A percentile compares a stretch with the other conserved stretches of the same genome.
phyloP scores from a whole-genome alignment of 352 stramenopile genomes.

The Globisporangium lucens region DNA sequence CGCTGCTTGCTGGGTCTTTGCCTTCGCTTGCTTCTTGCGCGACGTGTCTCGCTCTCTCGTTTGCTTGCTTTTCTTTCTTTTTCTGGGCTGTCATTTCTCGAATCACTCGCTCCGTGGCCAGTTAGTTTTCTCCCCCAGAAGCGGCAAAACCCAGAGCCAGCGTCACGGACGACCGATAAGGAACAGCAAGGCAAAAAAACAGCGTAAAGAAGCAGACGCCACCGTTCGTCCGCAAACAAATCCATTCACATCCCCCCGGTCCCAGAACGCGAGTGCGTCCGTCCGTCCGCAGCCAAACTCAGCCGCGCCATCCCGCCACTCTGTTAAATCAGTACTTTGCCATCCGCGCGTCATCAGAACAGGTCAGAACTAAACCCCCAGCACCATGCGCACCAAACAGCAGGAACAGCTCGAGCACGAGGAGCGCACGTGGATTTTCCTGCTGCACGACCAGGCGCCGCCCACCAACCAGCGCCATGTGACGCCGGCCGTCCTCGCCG shows the following conservation, averaged over 20 bases:
- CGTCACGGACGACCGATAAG: neutral
- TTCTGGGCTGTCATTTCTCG: slow-evolving; percentile 12
- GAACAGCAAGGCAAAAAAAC: neutral
- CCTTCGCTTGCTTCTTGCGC: neutral
- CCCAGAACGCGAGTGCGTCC: no score
- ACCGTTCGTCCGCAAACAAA: neutral
- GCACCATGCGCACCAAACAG: slow-evolving; percentile 21
- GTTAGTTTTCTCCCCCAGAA: neutral
- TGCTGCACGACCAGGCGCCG: slow-evolving; percentile 19
- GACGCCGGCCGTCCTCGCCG: slow-evolving; percentile 17
- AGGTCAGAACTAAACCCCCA: slow-evolving; percentile 4
- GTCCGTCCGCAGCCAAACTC: neutral
- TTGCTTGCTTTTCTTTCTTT: slow-evolving; percentile 1
- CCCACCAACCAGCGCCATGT: slow-evolving; percentile 12
- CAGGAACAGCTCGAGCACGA: slow-evolving; percentile 18
- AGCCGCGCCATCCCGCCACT: no score
- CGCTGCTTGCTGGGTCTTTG: neutral
- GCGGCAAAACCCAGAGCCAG: neutral
- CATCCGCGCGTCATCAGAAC: slow-evolving; percentile 1
- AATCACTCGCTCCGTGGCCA: slow-evolving; percentile 11
- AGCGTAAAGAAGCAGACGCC: neutral
- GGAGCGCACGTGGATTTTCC: slow-evolving; percentile 22
- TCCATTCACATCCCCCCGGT: no score
- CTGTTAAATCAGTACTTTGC: neutral
- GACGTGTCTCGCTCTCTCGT: slow-evolving; percentile 5